phyloP scores from a whole-genome alignment of 768 basidiomycete species.

The Mycena galopus region DNA sequence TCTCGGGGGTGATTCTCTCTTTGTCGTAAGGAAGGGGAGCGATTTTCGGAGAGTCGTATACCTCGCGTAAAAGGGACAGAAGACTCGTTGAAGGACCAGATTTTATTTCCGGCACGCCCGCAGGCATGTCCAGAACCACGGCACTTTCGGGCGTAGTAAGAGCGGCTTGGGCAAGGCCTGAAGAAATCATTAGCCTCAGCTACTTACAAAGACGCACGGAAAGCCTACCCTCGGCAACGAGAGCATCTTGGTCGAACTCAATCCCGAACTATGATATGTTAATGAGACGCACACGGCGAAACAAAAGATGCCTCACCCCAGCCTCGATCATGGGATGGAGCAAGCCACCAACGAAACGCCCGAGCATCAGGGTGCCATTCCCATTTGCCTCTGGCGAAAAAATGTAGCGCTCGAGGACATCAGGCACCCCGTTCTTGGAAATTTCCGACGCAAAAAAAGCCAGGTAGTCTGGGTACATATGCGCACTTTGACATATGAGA shows the following conservation, averaged over 20 bases:
- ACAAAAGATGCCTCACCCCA: neutral
- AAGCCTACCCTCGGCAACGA: constrained; percentile 23
- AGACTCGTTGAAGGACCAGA: neutral
- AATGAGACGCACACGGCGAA: neutral
- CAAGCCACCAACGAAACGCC: constrained; percentile 11
- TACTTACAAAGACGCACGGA: neutral
- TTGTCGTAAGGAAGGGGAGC: neutral
- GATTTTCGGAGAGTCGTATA: constrained; percentile 9
- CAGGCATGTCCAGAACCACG: neutral
- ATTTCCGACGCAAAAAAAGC: constrained; percentile 58
- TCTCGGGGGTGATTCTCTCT: too few relatives aligned
- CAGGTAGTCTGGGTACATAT: constrained; percentile 32
- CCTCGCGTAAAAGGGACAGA: constrained; percentile 12
- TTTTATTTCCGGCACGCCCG: constrained; percentile 16
- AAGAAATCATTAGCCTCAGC: neutral
- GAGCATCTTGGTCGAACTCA: constrained; percentile 16
- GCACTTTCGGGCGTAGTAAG: neutral
- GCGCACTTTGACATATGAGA: neutral
- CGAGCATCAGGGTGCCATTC: constrained; percentile 49
- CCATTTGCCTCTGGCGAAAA: constrained; percentile 54
- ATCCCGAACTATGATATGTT: neutral
- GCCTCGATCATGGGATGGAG: constrained; percentile 7
- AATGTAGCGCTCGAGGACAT: constrained; percentile 62
- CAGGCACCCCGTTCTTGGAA: constrained; percentile 49
- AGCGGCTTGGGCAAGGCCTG: constrained; percentile 5